Percentiles rank a stretch among this genome's conserved stretches.
Conservation (phyloP, 2,329 filamentous ascomycete genomes). For the Calonectria multiphialidica region DNA sequence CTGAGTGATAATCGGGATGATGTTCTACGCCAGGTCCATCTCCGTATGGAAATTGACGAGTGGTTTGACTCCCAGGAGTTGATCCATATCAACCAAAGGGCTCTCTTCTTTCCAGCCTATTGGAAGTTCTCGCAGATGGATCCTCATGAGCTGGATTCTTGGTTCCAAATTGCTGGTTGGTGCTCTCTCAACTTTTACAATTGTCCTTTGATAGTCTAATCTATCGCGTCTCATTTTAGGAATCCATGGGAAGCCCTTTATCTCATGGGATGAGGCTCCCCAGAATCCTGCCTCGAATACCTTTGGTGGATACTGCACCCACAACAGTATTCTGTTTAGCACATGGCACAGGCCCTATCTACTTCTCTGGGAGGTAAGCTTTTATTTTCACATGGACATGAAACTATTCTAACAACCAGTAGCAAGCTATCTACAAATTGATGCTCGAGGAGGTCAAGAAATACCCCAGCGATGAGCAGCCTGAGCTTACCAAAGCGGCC, state of each 20-base stretch:
- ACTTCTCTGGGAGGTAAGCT: slow-evolving; percentile 14
- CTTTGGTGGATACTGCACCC: slow-evolving; percentile 4
- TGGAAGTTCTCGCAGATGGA: slow-evolving; percentile 3
- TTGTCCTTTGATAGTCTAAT: too few relatives aligned
- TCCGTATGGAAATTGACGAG: slow-evolving; percentile 6
- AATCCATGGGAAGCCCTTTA: too few relatives aligned
- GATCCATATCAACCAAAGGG: not conserved
- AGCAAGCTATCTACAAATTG: not conserved
- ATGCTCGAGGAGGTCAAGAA: not conserved
- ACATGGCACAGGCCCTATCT: slow-evolving; percentile 23
- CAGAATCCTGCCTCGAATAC: not conserved
- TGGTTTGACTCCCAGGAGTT: not conserved
- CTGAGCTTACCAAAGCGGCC: not conserved
- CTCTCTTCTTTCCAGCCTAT: not conserved
- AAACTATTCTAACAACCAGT: not conserved
- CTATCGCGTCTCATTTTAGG: too few relatives aligned
- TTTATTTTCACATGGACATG: too few relatives aligned
- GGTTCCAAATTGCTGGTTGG: slow-evolving; percentile 6
- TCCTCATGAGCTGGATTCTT: not conserved
- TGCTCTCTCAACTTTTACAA: too few relatives aligned
- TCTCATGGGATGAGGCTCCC: not conserved
- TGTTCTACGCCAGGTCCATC: not conserved
- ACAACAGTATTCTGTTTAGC: slow-evolving; percentile 2
- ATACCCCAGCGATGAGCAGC: not conserved
- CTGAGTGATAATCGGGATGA: not conserved